Evolutionary conservation across 2,329 filamentous ascomycete species (phyloP), one percentile per base, ranked within the genome.

Genomic region (Fusarium armeniacum): DNA sequence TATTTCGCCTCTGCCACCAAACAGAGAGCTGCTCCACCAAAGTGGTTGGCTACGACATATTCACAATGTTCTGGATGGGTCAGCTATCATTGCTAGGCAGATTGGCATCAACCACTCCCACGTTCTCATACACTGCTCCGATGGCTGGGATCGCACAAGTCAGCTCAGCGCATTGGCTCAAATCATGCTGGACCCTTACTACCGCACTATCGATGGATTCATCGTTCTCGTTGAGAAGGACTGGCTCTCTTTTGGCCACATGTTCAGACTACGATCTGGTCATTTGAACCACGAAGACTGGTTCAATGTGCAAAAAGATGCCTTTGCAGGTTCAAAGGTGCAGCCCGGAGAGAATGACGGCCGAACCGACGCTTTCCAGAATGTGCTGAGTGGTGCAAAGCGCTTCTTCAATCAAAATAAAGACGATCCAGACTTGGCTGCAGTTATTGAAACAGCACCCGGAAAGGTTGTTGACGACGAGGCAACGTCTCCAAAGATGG

Each of bases 121-220:
- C 78, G 95, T 97, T 13, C 83, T 99, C 46, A 97, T 99, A 50
- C 96, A 99, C 80, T 99, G 96, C 80, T 98, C 96, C 3, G 96
- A 99, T 80, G 96, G 96, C 6, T 99, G 96, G 96, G 96, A 99
- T 80, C 91, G 96, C 52, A 99, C 96, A 10, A 95, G 94, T 75
- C 96, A 99, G 81, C 86, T 99, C 53, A 97, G 94, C 75, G 94
- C 94, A 6, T 82, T 99, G 59, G 91, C 94, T 58, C 94, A 99
- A 81, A 86, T 99, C 40, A 95, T 97, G 83, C 86, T 99, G 11
- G 96, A 99, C 76, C 96, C 96, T 1, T 98, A 97, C 79, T 99
- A 94, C 78, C 89, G 96, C 53, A 98, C 96, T 0, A 83, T 99
- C 51, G 92, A 98, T 72, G 96, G 96, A 1, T 99, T 98, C 79